Percentiles rank a stretch among this genome's conserved stretches.
Conservation (phyloP, 2,329 filamentous ascomycete genomes). For the Trichoderma cornu-damae region DNA sequence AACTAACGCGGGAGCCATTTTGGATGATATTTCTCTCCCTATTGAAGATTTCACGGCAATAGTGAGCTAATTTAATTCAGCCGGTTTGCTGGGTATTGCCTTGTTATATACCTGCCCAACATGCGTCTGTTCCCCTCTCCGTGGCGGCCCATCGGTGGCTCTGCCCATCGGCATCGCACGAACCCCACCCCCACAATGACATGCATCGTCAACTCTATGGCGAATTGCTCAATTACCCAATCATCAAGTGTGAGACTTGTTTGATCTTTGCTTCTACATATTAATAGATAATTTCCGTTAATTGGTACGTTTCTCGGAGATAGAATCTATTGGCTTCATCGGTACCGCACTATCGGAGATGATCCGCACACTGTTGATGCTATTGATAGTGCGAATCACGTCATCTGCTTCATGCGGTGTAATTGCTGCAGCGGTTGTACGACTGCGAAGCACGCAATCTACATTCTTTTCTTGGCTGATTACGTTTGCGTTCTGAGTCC, state of each 20-base stretch:
- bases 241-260: not conserved
- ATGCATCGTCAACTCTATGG: constrained; percentile 16
- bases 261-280: constrained; percentile 1
- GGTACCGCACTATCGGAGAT: not conserved
- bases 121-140: constrained; percentile 9
- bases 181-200: constrained; percentile 18
- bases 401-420: constrained; percentile 9
- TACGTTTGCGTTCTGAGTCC: not conserved
- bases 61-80: not conserved
- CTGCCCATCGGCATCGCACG: constrained; percentile 1
- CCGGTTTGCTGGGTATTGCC: not conserved
- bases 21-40: not conserved
- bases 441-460: constrained; percentile 14
- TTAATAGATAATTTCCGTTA: not conserved
- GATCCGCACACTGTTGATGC: constrained; percentile 17
- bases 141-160: constrained; percentile 6
- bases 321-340: not conserved
- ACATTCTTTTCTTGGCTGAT: not conserved
- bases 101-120: constrained; percentile 6
- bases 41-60: not conserved
- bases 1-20: constrained; percentile 26
- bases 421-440: constrained; percentile 5
- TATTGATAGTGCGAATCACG: constrained; percentile 21
- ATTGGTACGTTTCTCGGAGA: not conserved
- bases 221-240: constrained; percentile 17